Percentiles rank a stretch among this genome's conserved stretches.
Conservation (phyloP, 1,284 basidiomycete genomes). For the Heterobasidion annosum region DNA sequence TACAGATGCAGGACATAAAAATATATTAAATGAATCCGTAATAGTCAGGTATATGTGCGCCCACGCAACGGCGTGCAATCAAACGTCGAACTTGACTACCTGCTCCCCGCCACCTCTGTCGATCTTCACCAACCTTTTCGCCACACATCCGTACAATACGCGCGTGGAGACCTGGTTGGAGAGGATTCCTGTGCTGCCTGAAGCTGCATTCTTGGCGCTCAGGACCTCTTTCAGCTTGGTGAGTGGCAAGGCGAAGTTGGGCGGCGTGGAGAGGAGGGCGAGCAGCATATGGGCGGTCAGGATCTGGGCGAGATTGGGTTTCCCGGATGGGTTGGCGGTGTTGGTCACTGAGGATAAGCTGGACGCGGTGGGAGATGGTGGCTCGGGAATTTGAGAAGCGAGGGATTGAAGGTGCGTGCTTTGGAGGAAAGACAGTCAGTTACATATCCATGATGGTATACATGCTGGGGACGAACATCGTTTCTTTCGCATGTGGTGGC, state of each 20-base stretch:
- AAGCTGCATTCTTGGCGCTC: constrained; percentile 21
- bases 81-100: constrained; percentile 58
- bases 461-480: constrained; percentile 37
- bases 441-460: background rate
- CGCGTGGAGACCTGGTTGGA: constrained; percentile 43
- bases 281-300: constrained; percentile 59
- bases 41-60: background rate
- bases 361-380: constrained; percentile 31
- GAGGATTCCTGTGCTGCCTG: constrained; percentile 22
- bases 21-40: background rate
- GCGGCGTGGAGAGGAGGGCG: constrained; percentile 40
- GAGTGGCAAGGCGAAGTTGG: constrained; percentile 49
- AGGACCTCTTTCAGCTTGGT: constrained; percentile 54
- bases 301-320: constrained; percentile 54
- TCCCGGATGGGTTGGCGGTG: constrained; percentile 5
- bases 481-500: constrained; percentile 50
- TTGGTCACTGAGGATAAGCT: constrained; percentile 13
- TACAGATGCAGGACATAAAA: background rate
- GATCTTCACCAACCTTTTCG: constrained; percentile 65
- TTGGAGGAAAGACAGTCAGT: constrained; percentile 13
- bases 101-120: constrained; percentile 66
- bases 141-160: constrained; percentile 35
- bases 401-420: constrained; percentile 48
- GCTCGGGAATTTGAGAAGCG: constrained; percentile 20
- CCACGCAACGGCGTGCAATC: constrained; percentile 4